Conservation (phyloP, 352 stramenopile species). For the Halophytophthora batemanensis region DNA sequence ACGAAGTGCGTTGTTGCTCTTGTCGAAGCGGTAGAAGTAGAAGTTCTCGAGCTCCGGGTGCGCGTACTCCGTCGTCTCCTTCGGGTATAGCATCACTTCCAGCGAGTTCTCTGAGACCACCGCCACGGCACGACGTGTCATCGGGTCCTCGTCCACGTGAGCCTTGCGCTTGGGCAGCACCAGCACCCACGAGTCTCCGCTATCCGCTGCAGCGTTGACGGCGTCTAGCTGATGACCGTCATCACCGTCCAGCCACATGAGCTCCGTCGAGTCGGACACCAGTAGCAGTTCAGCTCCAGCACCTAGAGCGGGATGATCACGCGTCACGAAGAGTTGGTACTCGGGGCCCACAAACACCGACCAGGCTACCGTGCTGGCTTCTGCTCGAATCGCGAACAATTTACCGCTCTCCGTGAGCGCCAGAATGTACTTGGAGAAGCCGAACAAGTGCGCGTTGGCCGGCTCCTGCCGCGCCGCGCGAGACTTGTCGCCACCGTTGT, state of each 20-base stretch:
- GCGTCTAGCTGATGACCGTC: conserved; percentile 49
- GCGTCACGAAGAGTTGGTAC: conserved; percentile 76
- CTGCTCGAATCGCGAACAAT: conserved; percentile 75
- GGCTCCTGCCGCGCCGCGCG: conserved; percentile 50
- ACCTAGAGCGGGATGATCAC: conserved; percentile 73
- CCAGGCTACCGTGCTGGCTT: conserved; percentile 71
- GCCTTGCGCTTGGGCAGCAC: conserved; percentile 76
- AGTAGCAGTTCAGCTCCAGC: conserved; percentile 69
- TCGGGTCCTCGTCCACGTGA: conserved; percentile 52
- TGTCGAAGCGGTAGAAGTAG: conserved; percentile 80
- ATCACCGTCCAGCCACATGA: conserved; percentile 75
- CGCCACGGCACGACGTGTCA: conserved; percentile 51
- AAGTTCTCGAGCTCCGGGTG: conserved; percentile 69
- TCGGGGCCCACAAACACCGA: conserved; percentile 60
- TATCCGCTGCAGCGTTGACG: conserved; percentile 13
- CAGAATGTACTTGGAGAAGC: conserved; percentile 83
- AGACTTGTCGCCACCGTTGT: conserved; percentile 22
- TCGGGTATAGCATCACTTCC: conserved; percentile 56
- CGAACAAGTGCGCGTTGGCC: conserved; percentile 72
- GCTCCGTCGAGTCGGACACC: conserved; percentile 51
- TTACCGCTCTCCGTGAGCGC: conserved; percentile 73
- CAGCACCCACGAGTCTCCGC: conserved; percentile 49
- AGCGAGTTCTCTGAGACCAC: conserved; percentile 50
- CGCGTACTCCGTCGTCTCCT: conserved; percentile 28
- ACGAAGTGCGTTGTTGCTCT: conserved; percentile 36